These are phyloP conservation scores for Apiotrichum porosum DNA, from an alignment of 1,284 basidiomycete genomes.

Conservation along the genomic window DNA sequence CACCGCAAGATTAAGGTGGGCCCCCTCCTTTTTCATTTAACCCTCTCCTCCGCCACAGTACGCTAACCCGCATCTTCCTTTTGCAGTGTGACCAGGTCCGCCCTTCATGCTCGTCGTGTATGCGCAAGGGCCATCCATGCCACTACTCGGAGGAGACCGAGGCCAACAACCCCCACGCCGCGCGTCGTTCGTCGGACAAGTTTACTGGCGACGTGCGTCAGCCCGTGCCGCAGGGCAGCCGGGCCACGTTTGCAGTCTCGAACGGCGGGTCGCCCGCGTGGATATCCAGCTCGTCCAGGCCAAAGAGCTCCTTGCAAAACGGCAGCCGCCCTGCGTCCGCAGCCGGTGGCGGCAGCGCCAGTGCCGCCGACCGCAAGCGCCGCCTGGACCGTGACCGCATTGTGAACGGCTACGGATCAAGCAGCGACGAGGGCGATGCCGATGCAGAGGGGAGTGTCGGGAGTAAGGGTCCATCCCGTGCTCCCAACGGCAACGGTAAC, in stretches of 20 bases:
- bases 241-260: neutral
- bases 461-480: neutral
- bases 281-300: conserved; percentile 15
- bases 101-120: conserved; percentile 36
- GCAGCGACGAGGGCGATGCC: conserved; percentile 22
- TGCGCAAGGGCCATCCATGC: conserved; percentile 34
- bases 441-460: neutral
- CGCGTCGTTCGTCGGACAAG: conserved; percentile 3
- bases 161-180: conserved; percentile 19
- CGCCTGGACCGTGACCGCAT: conserved; percentile 29
- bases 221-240: neutral
- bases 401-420: conserved; percentile 32
- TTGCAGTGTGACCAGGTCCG: conserved; percentile 38
- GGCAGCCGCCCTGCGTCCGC: conserved; percentile 9
- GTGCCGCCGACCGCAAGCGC: conserved; percentile 18
- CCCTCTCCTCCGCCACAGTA: no score
- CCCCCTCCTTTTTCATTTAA: no score
- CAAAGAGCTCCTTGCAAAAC: conserved; percentile 4
- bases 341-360: conserved; percentile 11
- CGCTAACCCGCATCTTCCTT: neutral
- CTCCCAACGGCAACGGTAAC: neutral
- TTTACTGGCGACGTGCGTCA: conserved; percentile 2
- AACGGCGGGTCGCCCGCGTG: conserved; percentile 17
- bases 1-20: conserved; percentile 41
- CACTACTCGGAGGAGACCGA: conserved; percentile 38